phyloP scores from a whole-genome alignment of 2,329 filamentous ascomycete genomes.

The Fusarium proliferatum region DNA sequence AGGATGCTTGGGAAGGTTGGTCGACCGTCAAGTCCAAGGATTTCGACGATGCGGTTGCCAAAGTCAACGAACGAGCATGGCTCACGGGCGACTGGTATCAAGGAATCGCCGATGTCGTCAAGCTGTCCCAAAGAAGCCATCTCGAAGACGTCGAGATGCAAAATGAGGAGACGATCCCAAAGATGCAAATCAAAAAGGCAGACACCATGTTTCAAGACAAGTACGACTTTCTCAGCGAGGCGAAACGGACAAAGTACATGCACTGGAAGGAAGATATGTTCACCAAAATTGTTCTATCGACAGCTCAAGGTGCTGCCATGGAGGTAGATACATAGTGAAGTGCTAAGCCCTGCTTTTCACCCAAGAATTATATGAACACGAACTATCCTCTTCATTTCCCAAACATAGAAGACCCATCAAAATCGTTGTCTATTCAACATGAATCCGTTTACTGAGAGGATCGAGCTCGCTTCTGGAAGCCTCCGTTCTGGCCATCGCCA shows the following conservation, averaged over 20 bases:
- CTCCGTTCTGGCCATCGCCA: conserved; percentile 9
- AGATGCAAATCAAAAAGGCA: conserved; percentile 59
- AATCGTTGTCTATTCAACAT: conserved; percentile 6
- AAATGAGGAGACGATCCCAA: conserved; percentile 50
- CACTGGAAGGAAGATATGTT: conserved; percentile 73
- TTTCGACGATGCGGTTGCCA: conserved; percentile 70
- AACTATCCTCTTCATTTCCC: conserved; percentile 31
- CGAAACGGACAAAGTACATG: conserved; percentile 69
- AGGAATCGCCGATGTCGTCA: conserved; percentile 66
- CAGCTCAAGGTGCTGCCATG: conserved; percentile 46
- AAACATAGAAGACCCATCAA: conserved; percentile 16
- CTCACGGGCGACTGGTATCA: conserved; percentile 72
- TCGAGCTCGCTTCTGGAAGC: conserved; percentile 28
- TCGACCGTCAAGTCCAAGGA: conserved; percentile 60
- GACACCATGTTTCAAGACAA: conserved; percentile 81
- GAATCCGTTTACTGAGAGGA: conserved; percentile 12
- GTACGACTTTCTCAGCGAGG: conserved; percentile 76
- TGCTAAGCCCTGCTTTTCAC: conserved; percentile 41
- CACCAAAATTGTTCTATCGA: conserved; percentile 62
- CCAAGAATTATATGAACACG: conserved; percentile 38
- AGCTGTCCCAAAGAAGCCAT: conserved; percentile 46
- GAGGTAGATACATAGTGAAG: conserved; percentile 49
- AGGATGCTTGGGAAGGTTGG: conserved; percentile 67
- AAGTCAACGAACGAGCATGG: conserved; percentile 68
- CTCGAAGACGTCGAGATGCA: conserved; percentile 51